Percentiles rank a stretch among this genome's conserved stretches.
Evolutionary conservation across 129 eudicot genomes (phyloP).

Genomic region (Gnaphalium uliginosum): DNA sequence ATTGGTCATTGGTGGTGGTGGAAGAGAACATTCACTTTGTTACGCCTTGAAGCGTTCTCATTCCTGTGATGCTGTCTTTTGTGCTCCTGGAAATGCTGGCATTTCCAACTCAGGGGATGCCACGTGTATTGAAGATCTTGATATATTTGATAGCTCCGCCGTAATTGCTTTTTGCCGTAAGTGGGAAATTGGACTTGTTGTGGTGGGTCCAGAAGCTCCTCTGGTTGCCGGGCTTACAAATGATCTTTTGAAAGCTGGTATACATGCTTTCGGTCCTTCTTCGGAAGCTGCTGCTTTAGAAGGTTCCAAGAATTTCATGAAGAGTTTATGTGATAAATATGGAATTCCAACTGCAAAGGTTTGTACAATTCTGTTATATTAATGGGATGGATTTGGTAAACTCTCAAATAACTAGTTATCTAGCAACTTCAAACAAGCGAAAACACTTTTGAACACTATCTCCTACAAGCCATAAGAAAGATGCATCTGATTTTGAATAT

Average conservation of each 20-base stretch:
- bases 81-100: constrained; percentile 96
- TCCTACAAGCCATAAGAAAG: not conserved
- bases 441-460: not conserved
- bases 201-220: constrained; percentile 95
- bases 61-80: constrained; percentile 76
- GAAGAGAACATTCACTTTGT: constrained; percentile 96
- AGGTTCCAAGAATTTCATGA: constrained; percentile 94
- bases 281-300: constrained; percentile 94
- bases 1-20: constrained; percentile 93
- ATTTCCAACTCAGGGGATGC: constrained; percentile 90
- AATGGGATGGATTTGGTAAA: not conserved
- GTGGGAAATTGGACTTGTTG: constrained; percentile 83
- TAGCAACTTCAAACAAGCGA: not conserved
- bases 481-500: not conserved
- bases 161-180: constrained; percentile 72
- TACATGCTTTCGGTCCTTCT: constrained; percentile 90
- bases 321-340: constrained; percentile 78
- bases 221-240: constrained; percentile 90
- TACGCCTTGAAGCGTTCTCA: constrained; percentile 75
- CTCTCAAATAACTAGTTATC: not conserved
- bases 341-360: constrained; percentile 95
- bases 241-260: constrained; percentile 79
- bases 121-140: constrained; percentile 74
- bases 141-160: constrained; percentile 63
- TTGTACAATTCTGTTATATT: not conserved